phyloP scores from a whole-genome alignment of 169 alveolate species.

The Plasmodium fragile region DNA sequence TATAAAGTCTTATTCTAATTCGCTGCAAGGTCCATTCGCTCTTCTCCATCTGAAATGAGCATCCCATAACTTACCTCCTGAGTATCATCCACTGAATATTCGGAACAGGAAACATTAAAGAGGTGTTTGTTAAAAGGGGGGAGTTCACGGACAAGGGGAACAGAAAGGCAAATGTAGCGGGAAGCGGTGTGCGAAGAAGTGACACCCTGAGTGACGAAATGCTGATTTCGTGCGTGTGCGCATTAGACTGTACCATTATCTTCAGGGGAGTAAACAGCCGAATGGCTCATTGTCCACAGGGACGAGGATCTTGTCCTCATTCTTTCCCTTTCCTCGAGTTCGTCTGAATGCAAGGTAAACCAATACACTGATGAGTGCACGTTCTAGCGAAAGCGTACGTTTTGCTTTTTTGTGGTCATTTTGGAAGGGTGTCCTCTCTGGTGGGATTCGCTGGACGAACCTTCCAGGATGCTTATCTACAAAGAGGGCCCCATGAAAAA shows the following conservation, averaged over 20 bases:
- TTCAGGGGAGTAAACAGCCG: conserved; percentile 46
- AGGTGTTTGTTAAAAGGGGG: neutral
- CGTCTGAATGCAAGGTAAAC: conserved; percentile 14
- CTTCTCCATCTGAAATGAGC: neutral
- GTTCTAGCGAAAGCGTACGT: neutral
- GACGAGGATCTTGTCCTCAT: conserved; percentile 44
- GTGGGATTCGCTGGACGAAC: neutral
- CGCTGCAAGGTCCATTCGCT: neutral
- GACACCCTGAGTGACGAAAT: neutral
- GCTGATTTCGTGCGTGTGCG: neutral
- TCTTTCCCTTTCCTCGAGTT: conserved; percentile 61
- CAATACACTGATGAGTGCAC: neutral
- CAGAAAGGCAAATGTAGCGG: neutral
- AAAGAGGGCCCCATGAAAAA: neutral
- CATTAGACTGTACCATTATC: neutral
- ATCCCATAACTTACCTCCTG: conserved; percentile 9
- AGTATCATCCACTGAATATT: neutral
- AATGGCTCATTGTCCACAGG: conserved; percentile 26
- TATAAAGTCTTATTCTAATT: neutral
- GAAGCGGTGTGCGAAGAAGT: neutral
- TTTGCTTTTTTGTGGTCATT: neutral
- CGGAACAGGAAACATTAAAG: neutral
- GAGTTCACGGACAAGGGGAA: neutral
- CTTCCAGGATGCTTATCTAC: conserved; percentile 44
- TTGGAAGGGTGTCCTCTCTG: neutral